Base-by-base conservation (phyloP, 2,329 filamentous ascomycete species). In the Grosmannia clavigera region DNA sequence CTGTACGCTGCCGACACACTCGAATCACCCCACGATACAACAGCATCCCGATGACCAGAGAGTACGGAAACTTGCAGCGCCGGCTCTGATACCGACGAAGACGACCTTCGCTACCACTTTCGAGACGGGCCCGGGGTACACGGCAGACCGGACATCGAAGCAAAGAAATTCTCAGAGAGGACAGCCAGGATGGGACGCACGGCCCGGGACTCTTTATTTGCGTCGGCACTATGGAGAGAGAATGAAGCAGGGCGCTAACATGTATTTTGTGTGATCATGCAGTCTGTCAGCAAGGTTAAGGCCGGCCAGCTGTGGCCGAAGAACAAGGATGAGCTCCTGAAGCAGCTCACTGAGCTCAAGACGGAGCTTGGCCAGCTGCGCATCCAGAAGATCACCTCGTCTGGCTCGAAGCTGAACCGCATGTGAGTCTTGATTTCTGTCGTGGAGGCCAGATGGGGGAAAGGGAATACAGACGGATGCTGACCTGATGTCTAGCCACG, bases 301-400 rank as follows among this genome's bases (percentile, higher is more conserved):
- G 86, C 92, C 78, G 85, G 84, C 81, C 84, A 89, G 81, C 90
- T 99, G 79, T 97, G 94, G 94, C 86, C 85, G 82, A 99, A 99
- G 90, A 92, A 84, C 87, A 97, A 97, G 87, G 90, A 96, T 75
- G 95, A 99, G 73, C 84, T 99, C 78, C 84, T 85, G 75, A 95
- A 94, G 85, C 91, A 95, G 79, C 86, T 96, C 74, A 86, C 85
- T 71, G 91, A 96, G 79, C 83, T 96, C 76, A 96, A 96, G 89
- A 85, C 87, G 67, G 95, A 99, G 83, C 86, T 99, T 70, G 89
- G 90, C 74, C 87, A 92, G 81, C 85, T 99, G 74, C 88, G 94
- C 76, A 95, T 95, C 75, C 92, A 96, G 83, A 97, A 99, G 88
- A 92, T 99, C 76, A 83, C 91, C 74, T 95, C 92, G 72, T 91